Evolutionary conservation across 1,284 basidiomycete genomes (phyloP), one percentile per base, ranked within the genome.

Genomic region (Sanghuangporus baumii): DNA sequence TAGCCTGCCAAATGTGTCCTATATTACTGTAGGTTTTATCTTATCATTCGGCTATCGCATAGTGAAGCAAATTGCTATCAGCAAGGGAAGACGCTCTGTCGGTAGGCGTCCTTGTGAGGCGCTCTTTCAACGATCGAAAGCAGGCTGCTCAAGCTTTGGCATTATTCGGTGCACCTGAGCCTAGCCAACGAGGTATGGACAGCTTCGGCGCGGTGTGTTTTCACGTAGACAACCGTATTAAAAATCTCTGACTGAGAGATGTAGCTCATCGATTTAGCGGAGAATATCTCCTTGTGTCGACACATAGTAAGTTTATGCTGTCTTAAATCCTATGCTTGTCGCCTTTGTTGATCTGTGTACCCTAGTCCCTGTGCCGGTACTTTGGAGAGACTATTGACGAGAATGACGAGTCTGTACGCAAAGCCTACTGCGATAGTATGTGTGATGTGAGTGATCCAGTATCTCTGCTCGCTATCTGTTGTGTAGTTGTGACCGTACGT

Each of bases 1-100:
- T 65, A 93, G 91, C 82, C 87, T 7, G 82, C 91, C 0, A 90
- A 89, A 73, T 94, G 92, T 66, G 74, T 93, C 23, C 71, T 94
- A 1, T 94, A 91, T 70, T 94, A 93, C 68, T 92, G 92, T 91
- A 67, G 68, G 84, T 43, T 34, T 8, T 6, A 8, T 6, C 11
- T 41, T 36, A 47, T 40, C 2, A 18, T 18, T 23, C 50, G 18
- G 14, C 20, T 12, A 0, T 6, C 18, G 50, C 14, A 41, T 31
- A 41, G 3, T 5, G 9, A 51, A 64, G 11, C 31, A 34, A 26
- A 52, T 46, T 1, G 18, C 50, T 59, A n/a, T 14, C 66, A 93
- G 92, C 92, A 51, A 82, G 91, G 31, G 90, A 94, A 71, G 91
- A 94, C 65, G 87, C 83, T 0, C 64, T 79, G 12, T 74, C 78